phyloP scores from a whole-genome alignment of 768 basidiomycete genomes.

The Pleurotus platypus region DNA sequence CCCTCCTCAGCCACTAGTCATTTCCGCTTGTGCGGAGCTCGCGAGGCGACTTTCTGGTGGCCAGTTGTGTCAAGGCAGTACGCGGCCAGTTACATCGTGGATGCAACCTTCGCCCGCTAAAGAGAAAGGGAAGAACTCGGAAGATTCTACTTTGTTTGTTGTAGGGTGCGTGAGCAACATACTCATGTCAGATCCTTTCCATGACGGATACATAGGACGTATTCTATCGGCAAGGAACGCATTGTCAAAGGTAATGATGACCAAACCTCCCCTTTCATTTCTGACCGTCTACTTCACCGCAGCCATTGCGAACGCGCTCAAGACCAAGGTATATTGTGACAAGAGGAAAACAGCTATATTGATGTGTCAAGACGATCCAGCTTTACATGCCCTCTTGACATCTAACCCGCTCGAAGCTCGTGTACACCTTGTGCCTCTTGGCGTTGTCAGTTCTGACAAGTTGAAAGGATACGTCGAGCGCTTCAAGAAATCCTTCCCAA shows the following conservation, averaged over 20 bases:
- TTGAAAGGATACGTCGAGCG: conserved; percentile 74
- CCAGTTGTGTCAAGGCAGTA: conserved; percentile 15
- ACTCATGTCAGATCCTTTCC: not conserved
- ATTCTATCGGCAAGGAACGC: conserved; percentile 96
- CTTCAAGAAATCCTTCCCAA: conserved; percentile 67
- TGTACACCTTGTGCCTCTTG: conserved; percentile 85
- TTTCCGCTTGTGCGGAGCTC: conserved; percentile 87
- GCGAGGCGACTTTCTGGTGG: conserved; percentile 55
- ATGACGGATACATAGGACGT: conserved; percentile 55
- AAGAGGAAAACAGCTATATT: conserved; percentile 78
- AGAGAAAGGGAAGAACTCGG: conserved; percentile 19
- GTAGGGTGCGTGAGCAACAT: conserved; percentile 53
- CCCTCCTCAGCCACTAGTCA: conserved; percentile 91
- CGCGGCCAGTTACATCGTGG: not conserved
- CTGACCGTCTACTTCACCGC: conserved; percentile 2
- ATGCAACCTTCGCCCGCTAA: conserved; percentile 1
- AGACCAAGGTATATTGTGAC: conserved; percentile 88
- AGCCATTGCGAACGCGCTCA: conserved; percentile 84
- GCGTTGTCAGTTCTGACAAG: conserved; percentile 69
- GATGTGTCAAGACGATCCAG: conserved; percentile 79
- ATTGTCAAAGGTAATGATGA: conserved; percentile 79
- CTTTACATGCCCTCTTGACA: conserved; percentile 76
- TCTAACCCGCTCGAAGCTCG: conserved; percentile 69
- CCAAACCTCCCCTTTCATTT: not conserved
- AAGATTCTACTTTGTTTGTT: conserved; percentile 52